Evolutionary conservation across 1,284 basidiomycete genomes (phyloP).

Genomic region (Pascua guehoae): DNA sequence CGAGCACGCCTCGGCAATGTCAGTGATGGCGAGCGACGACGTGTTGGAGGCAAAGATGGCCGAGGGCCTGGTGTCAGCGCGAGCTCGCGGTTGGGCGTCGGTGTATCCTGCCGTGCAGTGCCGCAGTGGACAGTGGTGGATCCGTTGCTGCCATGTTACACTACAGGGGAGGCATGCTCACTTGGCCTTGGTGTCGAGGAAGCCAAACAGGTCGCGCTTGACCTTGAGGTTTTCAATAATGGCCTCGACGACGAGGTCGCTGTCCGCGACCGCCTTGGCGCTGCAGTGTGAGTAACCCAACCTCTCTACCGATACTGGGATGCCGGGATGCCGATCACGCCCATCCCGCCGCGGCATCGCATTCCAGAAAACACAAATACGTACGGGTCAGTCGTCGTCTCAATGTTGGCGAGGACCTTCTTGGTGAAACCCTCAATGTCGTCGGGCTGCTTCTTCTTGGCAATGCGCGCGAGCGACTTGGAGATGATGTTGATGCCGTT

Average conservation of each 20-base stretch:
- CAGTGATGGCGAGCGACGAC: conserved; percentile 54
- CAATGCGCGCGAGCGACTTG: conserved; percentile 55
- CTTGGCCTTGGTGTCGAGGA: conserved; percentile 54
- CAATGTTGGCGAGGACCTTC: conserved; percentile 52
- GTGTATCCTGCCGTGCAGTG: too few species aligned
- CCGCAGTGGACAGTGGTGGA: not conserved
- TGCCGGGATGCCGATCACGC: not conserved
- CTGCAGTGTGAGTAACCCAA: conserved; percentile 27
- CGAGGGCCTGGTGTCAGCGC: not conserved
- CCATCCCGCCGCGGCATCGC: not conserved
- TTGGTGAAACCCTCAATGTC: conserved; percentile 48
- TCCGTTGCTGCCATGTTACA: too few species aligned
- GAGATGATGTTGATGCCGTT: conserved; percentile 57
- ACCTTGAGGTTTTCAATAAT: conserved; percentile 58
- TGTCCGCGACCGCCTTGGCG: conserved; percentile 50
- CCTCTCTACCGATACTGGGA: not conserved
- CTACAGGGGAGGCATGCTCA: conserved; percentile 17
- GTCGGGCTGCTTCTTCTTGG: conserved; percentile 53
- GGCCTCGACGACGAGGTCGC: conserved; percentile 59
- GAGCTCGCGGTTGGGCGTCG: not conserved
- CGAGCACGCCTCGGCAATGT: conserved; percentile 52
- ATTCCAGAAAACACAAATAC: conserved; percentile 8
- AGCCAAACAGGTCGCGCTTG: conserved; percentile 56
- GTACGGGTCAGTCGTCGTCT: conserved; percentile 53
- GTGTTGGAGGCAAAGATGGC: conserved; percentile 58